phyloP scores from a whole-genome alignment of 495 filamentous ascomycete genomes.

The Penicillium robsamsonii region DNA sequence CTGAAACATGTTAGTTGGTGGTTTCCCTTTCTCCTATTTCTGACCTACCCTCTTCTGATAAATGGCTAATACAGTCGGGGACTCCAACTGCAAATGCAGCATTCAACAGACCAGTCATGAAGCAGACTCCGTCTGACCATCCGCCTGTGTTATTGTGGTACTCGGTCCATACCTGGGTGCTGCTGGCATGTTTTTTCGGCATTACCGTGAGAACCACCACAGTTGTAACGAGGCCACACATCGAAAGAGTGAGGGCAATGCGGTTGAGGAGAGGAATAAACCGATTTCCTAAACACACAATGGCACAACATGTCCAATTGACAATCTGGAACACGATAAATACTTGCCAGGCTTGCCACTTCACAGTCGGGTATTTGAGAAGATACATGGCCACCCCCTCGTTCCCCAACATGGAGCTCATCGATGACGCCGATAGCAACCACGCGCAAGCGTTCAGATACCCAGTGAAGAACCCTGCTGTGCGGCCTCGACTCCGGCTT shows the following conservation, averaged over 20 bases:
- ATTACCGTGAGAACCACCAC: constrained; percentile 70
- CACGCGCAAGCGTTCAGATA: constrained; percentile 74
- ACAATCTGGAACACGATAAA: constrained; percentile 65
- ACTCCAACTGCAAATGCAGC: constrained; percentile 76
- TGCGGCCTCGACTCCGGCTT: constrained; percentile 59
- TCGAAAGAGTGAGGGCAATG: constrained; percentile 59
- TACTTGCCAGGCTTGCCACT: constrained; percentile 66
- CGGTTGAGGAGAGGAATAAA: constrained; percentile 62
- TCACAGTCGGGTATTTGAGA: constrained; percentile 57
- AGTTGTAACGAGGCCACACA: constrained; percentile 61
- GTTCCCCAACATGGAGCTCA: constrained; percentile 63
- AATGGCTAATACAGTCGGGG: constrained; percentile 66
- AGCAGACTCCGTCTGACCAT: constrained; percentile 63
- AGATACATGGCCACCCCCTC: constrained; percentile 67
- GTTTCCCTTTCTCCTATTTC: background rate
- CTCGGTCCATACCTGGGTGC: constrained; percentile 58
- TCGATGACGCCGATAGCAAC: constrained; percentile 64
- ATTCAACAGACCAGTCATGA: constrained; percentile 71
- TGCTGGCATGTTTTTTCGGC: constrained; percentile 59
- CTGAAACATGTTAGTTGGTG: constrained; percentile 8
- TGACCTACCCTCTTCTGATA: constrained; percentile 62
- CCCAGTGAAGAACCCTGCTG: constrained; percentile 68
- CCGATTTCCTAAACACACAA: constrained; percentile 66
- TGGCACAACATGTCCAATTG: constrained; percentile 58
- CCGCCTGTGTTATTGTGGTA: constrained; percentile 66